A percentile compares a stretch with the other conserved stretches of the same genome.
Conservation (phyloP, 2,329 filamentous ascomycete species). For the Penicillium sp. region DNA sequence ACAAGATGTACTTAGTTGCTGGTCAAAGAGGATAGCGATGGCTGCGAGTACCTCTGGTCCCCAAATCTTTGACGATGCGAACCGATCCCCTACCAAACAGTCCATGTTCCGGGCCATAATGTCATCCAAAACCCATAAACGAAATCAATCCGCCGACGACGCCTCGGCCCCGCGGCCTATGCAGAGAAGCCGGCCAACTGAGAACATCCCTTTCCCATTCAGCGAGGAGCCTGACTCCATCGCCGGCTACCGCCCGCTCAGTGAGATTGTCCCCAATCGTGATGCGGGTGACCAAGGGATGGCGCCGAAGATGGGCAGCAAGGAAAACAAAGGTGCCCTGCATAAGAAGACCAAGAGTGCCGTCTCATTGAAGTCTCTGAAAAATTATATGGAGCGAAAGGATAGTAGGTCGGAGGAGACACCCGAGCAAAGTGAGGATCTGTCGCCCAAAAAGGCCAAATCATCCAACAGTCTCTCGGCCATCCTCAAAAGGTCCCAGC, state of each 20-base stretch:
- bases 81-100: conserved; percentile 30
- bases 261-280: conserved; percentile 34
- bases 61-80: conserved; percentile 34
- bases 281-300: conserved; percentile 23
- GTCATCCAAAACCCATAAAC: conserved; percentile 43
- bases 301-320: conserved; percentile 34
- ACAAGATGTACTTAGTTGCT: conserved; percentile 24
- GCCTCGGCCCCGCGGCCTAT: conserved; percentile 14
- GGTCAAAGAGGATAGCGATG: conserved; percentile 29
- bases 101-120: conserved; percentile 49
- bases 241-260: conserved; percentile 27
- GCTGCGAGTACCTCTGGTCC: conserved; percentile 25
- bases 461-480: conserved; percentile 73
- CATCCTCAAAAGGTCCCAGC: conserved; percentile 65
- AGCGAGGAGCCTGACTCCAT: conserved; percentile 43
- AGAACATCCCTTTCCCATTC: conserved; percentile 34
- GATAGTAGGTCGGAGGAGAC: conserved; percentile 30
- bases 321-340: conserved; percentile 29
- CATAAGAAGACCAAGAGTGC: conserved; percentile 50
- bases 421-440: conserved; percentile 29
- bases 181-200: conserved; percentile 40
- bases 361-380: conserved; percentile 45
- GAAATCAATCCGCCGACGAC: conserved; percentile 37
- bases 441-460: conserved; percentile 61
- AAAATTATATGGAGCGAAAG: conserved; percentile 41